These are phyloP conservation scores for Collybia sp. DNA, from an alignment of 768 basidiomycete species.

Conservation along the genomic window DNA sequence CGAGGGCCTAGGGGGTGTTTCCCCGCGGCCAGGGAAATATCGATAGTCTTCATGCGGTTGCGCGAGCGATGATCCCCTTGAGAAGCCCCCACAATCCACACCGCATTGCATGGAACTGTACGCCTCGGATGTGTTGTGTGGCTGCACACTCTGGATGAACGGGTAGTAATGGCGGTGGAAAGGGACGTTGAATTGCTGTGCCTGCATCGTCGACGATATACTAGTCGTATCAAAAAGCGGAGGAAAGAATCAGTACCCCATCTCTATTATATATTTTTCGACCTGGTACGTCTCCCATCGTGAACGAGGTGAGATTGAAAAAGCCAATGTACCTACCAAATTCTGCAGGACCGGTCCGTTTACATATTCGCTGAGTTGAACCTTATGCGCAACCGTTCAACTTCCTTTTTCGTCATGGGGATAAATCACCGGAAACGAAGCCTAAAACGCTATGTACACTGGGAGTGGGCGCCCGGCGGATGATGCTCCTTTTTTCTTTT, in stretches of 20 bases:
- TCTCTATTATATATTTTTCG: constrained; percentile 43
- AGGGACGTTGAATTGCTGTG: constrained; percentile 25
- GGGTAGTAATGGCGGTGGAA: constrained; percentile 24
- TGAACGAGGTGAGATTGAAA: constrained; percentile 39
- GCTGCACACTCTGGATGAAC: not conserved
- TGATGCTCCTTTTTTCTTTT: too few relatives aligned
- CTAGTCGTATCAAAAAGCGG: constrained; percentile 19
- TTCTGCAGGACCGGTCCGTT: constrained; percentile 34
- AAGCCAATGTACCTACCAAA: constrained; percentile 40
- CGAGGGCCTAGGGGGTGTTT: constrained; percentile 20
- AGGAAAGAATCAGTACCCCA: constrained; percentile 21
- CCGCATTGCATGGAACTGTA: constrained; percentile 16
- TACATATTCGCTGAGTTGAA: constrained; percentile 42
- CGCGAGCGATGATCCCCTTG: constrained; percentile 43
- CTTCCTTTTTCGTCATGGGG: constrained; percentile 16
- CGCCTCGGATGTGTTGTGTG: too few relatives aligned
- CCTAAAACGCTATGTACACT: too few relatives aligned
- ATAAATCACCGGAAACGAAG: too few relatives aligned
- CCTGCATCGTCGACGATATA: constrained; percentile 29
- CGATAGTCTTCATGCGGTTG: constrained; percentile 41
- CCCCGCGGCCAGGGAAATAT: constrained; percentile 39
- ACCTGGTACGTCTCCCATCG: constrained; percentile 35
- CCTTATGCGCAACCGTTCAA: constrained; percentile 28
- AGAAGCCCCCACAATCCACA: constrained; percentile 38
- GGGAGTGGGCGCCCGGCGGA: too few relatives aligned